phyloP scores from a whole-genome alignment of 306 rosid species.

The Cucurbita ficifolia region DNA sequence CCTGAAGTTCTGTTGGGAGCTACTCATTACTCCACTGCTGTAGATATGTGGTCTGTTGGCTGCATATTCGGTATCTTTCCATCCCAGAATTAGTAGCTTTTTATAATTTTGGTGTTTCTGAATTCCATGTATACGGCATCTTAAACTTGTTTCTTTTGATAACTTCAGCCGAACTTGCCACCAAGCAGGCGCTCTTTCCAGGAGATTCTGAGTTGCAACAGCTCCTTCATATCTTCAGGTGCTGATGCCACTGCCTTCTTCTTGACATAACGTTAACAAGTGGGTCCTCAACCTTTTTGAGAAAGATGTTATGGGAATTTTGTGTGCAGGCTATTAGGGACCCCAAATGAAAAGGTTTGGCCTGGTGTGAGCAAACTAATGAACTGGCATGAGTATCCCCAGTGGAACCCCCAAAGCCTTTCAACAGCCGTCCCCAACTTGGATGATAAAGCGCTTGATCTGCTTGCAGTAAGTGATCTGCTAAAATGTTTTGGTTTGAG shows the following conservation, averaged over 20 bases:
- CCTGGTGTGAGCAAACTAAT: slow-evolving; percentile 82
- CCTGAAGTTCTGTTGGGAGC: slow-evolving; percentile 95
- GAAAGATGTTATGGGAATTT: background rate
- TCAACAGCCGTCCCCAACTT: slow-evolving; percentile 52
- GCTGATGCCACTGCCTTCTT: background rate
- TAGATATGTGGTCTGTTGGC: slow-evolving; percentile 91
- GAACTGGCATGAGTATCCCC: slow-evolving; percentile 97
- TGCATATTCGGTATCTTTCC: slow-evolving; percentile 66
- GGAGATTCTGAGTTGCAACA: slow-evolving; percentile 98
- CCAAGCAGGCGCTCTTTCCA: slow-evolving; percentile 72
- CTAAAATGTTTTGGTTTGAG: background rate
- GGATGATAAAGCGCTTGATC: slow-evolving; percentile 54
- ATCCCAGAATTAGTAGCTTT: background rate
- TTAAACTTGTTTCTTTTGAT: background rate
- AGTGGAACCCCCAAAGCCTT: slow-evolving; percentile 62
- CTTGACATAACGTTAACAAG: background rate
- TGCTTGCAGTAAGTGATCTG: slow-evolving; percentile 33
- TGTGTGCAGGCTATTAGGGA: slow-evolving; percentile 58
- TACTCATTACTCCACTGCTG: slow-evolving; percentile 89
- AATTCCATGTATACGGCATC: background rate
- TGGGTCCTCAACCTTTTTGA: background rate
- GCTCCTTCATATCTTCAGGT: slow-evolving; percentile 94
- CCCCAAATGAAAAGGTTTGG: slow-evolving; percentile 87
- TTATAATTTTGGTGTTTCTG: background rate
- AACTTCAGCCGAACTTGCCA: slow-evolving; percentile 66